phyloP scores from a whole-genome alignment of 129 eudicot genomes.

The Artemisia annua region DNA sequence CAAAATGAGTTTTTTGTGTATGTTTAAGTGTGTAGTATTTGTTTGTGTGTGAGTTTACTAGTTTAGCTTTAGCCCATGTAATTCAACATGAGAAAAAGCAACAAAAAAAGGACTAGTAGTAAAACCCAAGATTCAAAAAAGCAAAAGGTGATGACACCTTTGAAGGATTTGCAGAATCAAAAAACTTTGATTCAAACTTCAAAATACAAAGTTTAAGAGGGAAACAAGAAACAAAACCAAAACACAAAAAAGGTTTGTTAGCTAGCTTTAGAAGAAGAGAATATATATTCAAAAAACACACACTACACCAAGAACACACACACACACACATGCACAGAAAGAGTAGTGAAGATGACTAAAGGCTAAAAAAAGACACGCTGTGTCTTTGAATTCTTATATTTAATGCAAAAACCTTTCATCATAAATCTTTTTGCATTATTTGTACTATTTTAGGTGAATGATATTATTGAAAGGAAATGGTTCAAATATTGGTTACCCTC shows the following conservation, averaged over 20 bases:
- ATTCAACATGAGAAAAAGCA: constrained; percentile 28
- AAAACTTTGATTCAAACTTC: constrained; percentile 53
- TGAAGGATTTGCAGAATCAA: constrained; percentile 44
- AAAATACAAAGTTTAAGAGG: constrained; percentile 36
- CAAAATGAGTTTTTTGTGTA: not conserved
- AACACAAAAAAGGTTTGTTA: constrained; percentile 23
- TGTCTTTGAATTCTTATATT: constrained; percentile 13
- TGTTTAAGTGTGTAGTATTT: constrained; percentile 12
- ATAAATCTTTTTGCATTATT: constrained; percentile 29
- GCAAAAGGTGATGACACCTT: constrained; percentile 37
- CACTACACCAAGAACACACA: constrained; percentile 37
- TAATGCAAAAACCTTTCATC: constrained; percentile 29
- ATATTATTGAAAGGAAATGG: constrained; percentile 6
- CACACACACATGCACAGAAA: constrained; percentile 17
- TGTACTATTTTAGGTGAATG: constrained; percentile 26
- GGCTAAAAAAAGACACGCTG: not conserved
- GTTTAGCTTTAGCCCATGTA: constrained; percentile 15
- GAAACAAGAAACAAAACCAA: constrained; percentile 26
- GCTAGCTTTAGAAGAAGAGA: constrained; percentile 20
- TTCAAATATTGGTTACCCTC: constrained; percentile 15
- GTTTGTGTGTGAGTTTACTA: constrained; percentile 19
- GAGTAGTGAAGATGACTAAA: constrained; percentile 20
- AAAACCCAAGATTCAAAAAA: constrained; percentile 42
- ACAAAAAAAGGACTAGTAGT: constrained; percentile 27
- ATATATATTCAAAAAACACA: constrained; percentile 34